A percentile compares a stretch with the other conserved stretches of the same genome.
phyloP scores from a whole-genome alignment of 2,329 filamentous ascomycete species.

The Lojkania enalia region DNA sequence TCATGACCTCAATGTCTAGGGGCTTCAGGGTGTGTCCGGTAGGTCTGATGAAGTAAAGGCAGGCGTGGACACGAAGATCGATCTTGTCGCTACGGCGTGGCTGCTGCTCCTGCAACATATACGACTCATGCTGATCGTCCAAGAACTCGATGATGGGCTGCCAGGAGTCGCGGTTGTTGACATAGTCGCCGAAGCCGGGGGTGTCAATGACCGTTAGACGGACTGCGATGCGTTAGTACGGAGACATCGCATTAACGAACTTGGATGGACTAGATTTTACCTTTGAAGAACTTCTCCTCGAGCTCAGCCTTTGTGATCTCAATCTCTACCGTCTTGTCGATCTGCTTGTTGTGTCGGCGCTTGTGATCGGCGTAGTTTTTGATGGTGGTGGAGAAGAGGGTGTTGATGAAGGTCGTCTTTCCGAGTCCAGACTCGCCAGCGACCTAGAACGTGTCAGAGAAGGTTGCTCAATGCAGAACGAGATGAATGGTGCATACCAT shows the following conservation, averaged over 20 bases:
- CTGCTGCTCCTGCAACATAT: slow-evolving; percentile 99
- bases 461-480: not conserved
- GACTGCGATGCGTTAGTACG: slow-evolving; percentile 60
- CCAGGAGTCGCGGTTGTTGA: slow-evolving; percentile 99
- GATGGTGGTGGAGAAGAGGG: slow-evolving; percentile 99
- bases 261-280: slow-evolving; percentile 51
- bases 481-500: slow-evolving; percentile 68
- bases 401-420: slow-evolving; percentile 99
- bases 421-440: slow-evolving; percentile 97
- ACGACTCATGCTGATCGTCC: slow-evolving; percentile 99
- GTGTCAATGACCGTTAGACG: slow-evolving; percentile 98
- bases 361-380: slow-evolving; percentile 99
- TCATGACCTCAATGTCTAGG: slow-evolving; percentile 99
- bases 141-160: slow-evolving; percentile 99
- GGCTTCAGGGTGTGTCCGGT: slow-evolving; percentile 99
- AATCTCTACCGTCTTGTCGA: slow-evolving; percentile 99
- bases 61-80: slow-evolving; percentile 96
- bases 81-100: slow-evolving; percentile 98
- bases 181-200: slow-evolving; percentile 98
- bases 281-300: slow-evolving; percentile 99
- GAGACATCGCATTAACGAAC: not conserved
- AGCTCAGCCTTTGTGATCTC: slow-evolving; percentile 99
- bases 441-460: slow-evolving; percentile 63
- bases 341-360: slow-evolving; percentile 97
- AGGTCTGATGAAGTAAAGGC: slow-evolving; percentile 98